A percentile compares a stretch with the other conserved stretches of the same genome.
Evolutionary conservation across 2,329 filamentous ascomycete genomes (phyloP).

Genomic region (Pyricularia sp.): DNA sequence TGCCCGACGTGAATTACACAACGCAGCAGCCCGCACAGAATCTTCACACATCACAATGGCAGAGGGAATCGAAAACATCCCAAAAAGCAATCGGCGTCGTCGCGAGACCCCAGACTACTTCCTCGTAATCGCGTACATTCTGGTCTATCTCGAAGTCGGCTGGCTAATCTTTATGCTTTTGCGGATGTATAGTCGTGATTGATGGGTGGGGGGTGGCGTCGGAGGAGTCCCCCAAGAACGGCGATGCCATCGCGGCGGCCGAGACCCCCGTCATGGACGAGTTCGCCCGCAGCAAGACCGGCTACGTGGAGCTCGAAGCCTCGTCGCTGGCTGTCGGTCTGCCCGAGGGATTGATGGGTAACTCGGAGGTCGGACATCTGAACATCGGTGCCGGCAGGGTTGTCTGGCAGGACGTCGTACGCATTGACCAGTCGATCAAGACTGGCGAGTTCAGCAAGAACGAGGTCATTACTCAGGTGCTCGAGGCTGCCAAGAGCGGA

Average conservation of each 20-base stretch:
- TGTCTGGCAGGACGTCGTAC: slow-evolving; percentile 96
- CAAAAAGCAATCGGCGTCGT: neutral
- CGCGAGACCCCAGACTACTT: slow-evolving; percentile 21
- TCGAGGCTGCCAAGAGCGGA: slow-evolving; percentile 68
- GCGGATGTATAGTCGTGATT: slow-evolving; percentile 68
- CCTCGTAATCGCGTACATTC: slow-evolving; percentile 35
- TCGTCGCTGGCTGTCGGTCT: slow-evolving; percentile 92
- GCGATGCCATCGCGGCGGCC: slow-evolving; percentile 89
- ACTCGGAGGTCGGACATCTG: slow-evolving; percentile 95
- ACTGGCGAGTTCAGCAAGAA: slow-evolving; percentile 66
- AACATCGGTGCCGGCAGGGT: slow-evolving; percentile 97
- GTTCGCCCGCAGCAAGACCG: slow-evolving; percentile 69
- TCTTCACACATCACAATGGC: neutral
- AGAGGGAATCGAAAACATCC: neutral
- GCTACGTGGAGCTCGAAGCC: slow-evolving; percentile 86
- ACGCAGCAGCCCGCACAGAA: neutral
- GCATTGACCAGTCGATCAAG: slow-evolving; percentile 89
- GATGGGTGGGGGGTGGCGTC: slow-evolving; percentile 93
- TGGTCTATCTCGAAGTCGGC: slow-evolving; percentile 42
- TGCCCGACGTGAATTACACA: neutral
- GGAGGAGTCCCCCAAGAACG: slow-evolving; percentile 67
- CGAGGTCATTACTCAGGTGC: slow-evolving; percentile 61
- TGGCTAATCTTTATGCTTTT: slow-evolving; percentile 47
- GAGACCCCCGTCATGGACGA: slow-evolving; percentile 91
- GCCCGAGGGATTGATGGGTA: slow-evolving; percentile 95